These are phyloP conservation scores for Aplosporella prunicola DNA, from an alignment of 2,329 filamentous ascomycete species.

Conservation along the genomic window DNA sequence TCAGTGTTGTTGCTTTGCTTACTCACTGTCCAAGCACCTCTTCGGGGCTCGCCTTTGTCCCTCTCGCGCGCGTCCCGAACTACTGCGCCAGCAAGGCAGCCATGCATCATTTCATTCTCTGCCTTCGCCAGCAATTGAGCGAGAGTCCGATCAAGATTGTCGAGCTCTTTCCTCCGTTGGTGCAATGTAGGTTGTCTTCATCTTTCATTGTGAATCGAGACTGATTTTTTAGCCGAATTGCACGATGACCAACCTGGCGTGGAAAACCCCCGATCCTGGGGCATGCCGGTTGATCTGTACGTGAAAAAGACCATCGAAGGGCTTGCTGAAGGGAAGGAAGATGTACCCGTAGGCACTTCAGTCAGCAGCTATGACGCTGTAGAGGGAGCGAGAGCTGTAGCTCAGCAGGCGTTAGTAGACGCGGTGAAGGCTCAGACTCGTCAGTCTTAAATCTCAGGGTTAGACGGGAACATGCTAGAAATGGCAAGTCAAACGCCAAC, in stretches of 20 bases:
- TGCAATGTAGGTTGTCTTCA: slow-evolving; percentile 25
- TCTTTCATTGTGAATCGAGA: not conserved
- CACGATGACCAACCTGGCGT: slow-evolving; percentile 37
- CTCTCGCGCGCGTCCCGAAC: slow-evolving; percentile 37
- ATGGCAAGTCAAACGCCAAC: no score
- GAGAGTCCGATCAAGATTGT: slow-evolving; percentile 32
- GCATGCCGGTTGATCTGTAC: slow-evolving; percentile 44
- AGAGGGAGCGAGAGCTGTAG: no score
- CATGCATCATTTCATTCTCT: slow-evolving; percentile 40
- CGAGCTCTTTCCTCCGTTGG: slow-evolving; percentile 39
- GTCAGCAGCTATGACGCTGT: no score
- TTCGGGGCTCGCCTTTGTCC: slow-evolving; percentile 40
- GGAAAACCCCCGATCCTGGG: slow-evolving; percentile 33
- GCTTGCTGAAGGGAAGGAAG: no score
- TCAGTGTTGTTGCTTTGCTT: not conserved
- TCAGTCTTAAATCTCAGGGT: no score
- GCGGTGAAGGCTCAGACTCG: no score
- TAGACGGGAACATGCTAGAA: no score
- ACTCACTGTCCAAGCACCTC: slow-evolving; percentile 24
- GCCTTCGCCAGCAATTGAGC: slow-evolving; percentile 35
- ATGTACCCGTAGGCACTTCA: no score
- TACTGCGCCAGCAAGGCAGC: slow-evolving; percentile 49
- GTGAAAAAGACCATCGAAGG: no score
- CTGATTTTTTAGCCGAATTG: slow-evolving; percentile 34
- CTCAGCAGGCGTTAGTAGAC: no score